A percentile compares a stretch with the other conserved stretches of the same genome.
Conservation (phyloP, 805 yeast genomes). For the Candida namnaoensis region DNA sequence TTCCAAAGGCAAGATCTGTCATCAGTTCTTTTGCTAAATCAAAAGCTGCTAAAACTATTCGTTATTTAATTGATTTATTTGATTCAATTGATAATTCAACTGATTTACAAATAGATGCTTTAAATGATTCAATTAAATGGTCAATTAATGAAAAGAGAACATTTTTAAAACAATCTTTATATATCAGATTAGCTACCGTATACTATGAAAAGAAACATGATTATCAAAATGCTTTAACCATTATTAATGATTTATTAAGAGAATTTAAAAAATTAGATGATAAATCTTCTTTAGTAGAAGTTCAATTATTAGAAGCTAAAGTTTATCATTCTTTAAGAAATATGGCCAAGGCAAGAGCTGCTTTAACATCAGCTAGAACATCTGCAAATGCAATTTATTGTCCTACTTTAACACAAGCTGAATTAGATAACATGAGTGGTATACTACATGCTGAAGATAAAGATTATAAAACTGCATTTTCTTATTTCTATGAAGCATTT, state of each 20-base stretch:
- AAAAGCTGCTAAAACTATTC: slow-evolving; percentile 87
- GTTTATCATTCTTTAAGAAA: slow-evolving; percentile 89
- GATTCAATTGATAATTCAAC: slow-evolving; percentile 53
- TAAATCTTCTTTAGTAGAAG: slow-evolving; percentile 90
- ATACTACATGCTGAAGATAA: slow-evolving; percentile 93
- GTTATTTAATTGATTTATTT: slow-evolving; percentile 69
- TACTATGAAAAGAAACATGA: slow-evolving; percentile 53
- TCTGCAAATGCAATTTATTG: slow-evolving; percentile 96
- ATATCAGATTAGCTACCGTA: slow-evolving; percentile 72
- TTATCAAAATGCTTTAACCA: slow-evolving; percentile 61
- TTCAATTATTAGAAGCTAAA: slow-evolving; percentile 83
- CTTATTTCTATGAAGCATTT: slow-evolving; percentile 91
- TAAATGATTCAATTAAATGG: slow-evolving; percentile 82
- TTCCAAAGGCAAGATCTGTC: slow-evolving; percentile 59
- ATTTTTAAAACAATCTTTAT: slow-evolving; percentile 82
- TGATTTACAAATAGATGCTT: slow-evolving; percentile 64
- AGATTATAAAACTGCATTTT: slow-evolving; percentile 92
- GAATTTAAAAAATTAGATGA: slow-evolving; percentile 95
- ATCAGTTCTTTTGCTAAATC: slow-evolving; percentile 84
- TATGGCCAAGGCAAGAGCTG: slow-evolving; percentile 83
- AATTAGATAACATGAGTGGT: slow-evolving; percentile 91
- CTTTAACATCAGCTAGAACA: slow-evolving; percentile 91
- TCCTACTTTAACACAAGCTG: slow-evolving; percentile 91
- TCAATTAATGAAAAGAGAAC: slow-evolving; percentile 74
- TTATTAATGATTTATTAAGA: slow-evolving; percentile 61